Percentiles rank a stretch among this genome's conserved stretches.
phyloP scores from a whole-genome alignment of 2,329 filamentous ascomycete genomes.

The Pseudogymnoascus sp. region DNA sequence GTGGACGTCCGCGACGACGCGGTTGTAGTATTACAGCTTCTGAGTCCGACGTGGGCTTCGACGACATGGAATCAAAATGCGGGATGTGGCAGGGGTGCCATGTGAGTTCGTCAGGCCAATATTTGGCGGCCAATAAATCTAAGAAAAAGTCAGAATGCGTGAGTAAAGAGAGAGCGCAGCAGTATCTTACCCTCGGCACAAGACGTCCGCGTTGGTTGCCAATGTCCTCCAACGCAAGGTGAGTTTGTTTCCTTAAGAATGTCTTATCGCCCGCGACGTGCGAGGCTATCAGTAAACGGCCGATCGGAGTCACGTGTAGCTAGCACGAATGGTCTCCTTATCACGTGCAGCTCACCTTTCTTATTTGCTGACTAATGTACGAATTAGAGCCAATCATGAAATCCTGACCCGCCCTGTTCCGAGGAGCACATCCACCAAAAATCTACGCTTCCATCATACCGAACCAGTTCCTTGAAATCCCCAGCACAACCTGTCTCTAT shows the following conservation, averaged over 20 bases:
- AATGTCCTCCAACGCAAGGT: conserved; percentile 4
- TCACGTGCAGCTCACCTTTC: conserved; percentile 4
- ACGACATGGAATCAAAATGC: conserved; percentile 8
- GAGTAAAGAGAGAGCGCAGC: not conserved
- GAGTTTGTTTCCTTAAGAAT: conserved; percentile 4
- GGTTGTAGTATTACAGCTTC: conserved; percentile 8
- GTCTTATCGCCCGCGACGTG: conserved; percentile 4
- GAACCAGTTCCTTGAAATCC: not conserved
- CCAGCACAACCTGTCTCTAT: conserved; percentile 1
- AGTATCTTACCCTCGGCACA: not conserved
- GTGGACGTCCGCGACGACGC: not conserved
- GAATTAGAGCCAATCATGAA: conserved; percentile 1
- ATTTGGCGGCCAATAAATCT: not conserved
- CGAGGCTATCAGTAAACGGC: not conserved
- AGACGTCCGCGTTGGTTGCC: not conserved
- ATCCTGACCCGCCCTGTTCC: conserved; percentile 4
- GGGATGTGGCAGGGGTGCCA: not conserved
- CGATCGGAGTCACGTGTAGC: not conserved
- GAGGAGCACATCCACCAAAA: conserved; percentile 7
- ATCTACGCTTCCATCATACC: conserved; percentile 6
- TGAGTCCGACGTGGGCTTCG: conserved; percentile 7
- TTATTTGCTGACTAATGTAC: conserved; percentile 4
- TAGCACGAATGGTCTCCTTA: not conserved
- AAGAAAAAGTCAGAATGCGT: not conserved
- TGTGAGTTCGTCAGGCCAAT: not conserved